Conservation (phyloP, 2,329 filamentous ascomycete species). For the Pseudogymnoascus sp. region DNA sequence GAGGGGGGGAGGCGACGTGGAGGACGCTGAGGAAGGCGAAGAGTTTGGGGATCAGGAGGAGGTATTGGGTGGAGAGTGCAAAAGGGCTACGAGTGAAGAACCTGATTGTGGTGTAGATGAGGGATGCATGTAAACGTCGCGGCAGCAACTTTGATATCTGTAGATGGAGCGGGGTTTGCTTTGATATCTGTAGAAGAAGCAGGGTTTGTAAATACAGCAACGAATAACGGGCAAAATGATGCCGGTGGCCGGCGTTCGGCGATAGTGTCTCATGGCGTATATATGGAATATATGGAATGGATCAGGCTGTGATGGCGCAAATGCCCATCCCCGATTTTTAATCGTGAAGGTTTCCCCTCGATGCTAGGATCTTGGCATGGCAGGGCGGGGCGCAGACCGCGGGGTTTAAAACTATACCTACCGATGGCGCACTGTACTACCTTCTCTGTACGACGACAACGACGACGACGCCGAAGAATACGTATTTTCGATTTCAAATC, state of each 20-base stretch:
- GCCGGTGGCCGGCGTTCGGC: background rate
- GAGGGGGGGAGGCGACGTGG: constrained; percentile 59
- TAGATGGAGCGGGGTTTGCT: background rate
- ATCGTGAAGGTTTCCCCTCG: background rate
- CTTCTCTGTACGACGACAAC: background rate
- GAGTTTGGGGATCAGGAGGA: constrained; percentile 64
- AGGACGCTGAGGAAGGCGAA: constrained; percentile 52
- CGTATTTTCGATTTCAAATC: constrained; percentile 7
- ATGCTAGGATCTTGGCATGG: background rate
- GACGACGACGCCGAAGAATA: background rate
- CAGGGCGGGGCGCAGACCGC: background rate
- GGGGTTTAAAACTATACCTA: background rate
- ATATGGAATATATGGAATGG: background rate
- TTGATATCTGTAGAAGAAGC: background rate
- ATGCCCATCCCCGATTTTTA: background rate
- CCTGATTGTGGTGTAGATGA: constrained; percentile 48
- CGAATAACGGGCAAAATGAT: background rate
- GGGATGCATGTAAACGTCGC: background rate
- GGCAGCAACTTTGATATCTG: background rate
- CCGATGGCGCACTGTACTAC: background rate
- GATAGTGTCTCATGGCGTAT: background rate
- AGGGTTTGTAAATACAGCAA: background rate
- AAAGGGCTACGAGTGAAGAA: constrained; percentile 74
- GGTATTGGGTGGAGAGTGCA: constrained; percentile 67
- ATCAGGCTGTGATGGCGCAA: background rate